Evolutionary conservation across 306 rosid genomes (phyloP).

Genomic region (Medicago truncatula): MtrunA17r5.0-ANR NC_053049.1:35785001-35785500

Average conservation of each 20-base stretch:
- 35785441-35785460: background rate
- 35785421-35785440: background rate
- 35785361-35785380: background rate
- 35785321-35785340: background rate
- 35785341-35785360: background rate
- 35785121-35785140: background rate
- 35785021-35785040: conserved; percentile 5
- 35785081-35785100: background rate
- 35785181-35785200: background rate
- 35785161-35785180: background rate
- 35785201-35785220: background rate
- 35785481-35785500: background rate
- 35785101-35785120: background rate
- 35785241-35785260: background rate
- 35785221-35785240: background rate
- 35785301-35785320: background rate
- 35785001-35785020: background rate
- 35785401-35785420: conserved; percentile 1
- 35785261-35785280: background rate
- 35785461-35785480: conserved; percentile 9
- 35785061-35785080: background rate
- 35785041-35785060: background rate
- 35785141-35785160: background rate
- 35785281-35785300: background rate
- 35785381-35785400: background rate